phyloP scores from a whole-genome alignment of 345 rosid species.

The Dipteronia dyeriana region DNA sequence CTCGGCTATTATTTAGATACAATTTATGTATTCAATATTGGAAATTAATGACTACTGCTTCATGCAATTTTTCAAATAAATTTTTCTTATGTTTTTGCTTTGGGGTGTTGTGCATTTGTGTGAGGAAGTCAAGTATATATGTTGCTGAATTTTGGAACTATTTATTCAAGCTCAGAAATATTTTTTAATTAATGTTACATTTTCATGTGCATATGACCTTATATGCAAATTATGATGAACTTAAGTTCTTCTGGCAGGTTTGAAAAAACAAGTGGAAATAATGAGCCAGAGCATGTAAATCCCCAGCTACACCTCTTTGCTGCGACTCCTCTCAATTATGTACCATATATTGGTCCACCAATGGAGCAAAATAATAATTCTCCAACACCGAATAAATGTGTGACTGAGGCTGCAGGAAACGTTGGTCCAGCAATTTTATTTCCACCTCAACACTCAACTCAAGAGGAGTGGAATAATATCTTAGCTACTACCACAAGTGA shows the following conservation, averaged over 20 bases:
- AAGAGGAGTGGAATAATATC: slow-evolving; percentile 41
- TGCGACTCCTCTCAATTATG: slow-evolving; percentile 64
- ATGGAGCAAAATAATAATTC: slow-evolving; percentile 22
- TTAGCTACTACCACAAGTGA: slow-evolving; percentile 38
- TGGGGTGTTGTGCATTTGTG: not conserved
- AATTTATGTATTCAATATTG: too few relatives aligned
- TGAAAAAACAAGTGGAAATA: slow-evolving; percentile 22
- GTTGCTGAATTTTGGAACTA: slow-evolving; percentile 3
- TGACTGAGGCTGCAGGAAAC: slow-evolving; percentile 28
- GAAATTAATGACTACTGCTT: not conserved
- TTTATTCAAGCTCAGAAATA: not conserved
- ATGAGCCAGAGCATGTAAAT: slow-evolving; percentile 23
- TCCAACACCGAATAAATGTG: slow-evolving; percentile 23
- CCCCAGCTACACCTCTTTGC: slow-evolving; percentile 38
- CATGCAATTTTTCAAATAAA: not conserved
- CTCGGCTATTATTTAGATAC: not conserved
- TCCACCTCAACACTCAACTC: slow-evolving; percentile 48
- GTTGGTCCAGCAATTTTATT: slow-evolving; percentile 51
- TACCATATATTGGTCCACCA: slow-evolving; percentile 64
- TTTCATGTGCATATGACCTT: slow-evolving; percentile 8
- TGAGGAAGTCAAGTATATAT: slow-evolving; percentile 4
- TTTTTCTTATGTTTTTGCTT: slow-evolving; percentile 5
- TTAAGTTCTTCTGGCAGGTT: slow-evolving; percentile 33
- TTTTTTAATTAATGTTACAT: not conserved
- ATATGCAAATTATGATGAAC: slow-evolving; percentile 25